Evolutionary conservation across 208 protist species (phyloP), one percentile per base, ranked within the genome.

Genomic region (Balamuthia mandrillaris): DNA sequence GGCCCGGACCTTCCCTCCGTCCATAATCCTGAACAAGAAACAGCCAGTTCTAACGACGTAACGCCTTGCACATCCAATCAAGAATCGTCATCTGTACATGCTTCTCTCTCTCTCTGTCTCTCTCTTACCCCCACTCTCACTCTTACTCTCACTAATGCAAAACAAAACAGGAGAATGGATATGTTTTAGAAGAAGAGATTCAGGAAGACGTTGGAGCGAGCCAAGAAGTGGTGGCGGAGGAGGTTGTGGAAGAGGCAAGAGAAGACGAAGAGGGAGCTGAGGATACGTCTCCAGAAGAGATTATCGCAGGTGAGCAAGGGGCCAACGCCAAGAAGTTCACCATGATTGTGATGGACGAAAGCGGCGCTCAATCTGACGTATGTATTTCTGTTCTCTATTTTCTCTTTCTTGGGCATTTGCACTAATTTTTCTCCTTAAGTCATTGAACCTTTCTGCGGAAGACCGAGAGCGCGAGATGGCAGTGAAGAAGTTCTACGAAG

Each of bases 401-500:
- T 1, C 7, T 33, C n/a, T 61, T 63, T 14, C 14, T 33, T 35
- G 2, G 24, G 21, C 54, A 21, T 10, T 61, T 12, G 9, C 54
- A 61, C 54, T 3, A 5, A 29, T 10, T 6, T 29, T 29, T 6
- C 10, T 6, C 33, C 18, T 63, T 18, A 35, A 75, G 66, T 75
- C 66, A 7, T 29, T 75, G 24, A 75, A 75, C 41, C 42, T 75
- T 1, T 75, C 66, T 0, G 66, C 47, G 18, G 66, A 75, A 29
- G 66, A 75, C 41, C 14, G 66, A 51, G 66, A 75, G 18, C 66
- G 66, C 31, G 66, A 75, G 41, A 37, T 54, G 24, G 66, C 66
- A 6, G 42, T 75, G 14, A 75, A 75, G 66, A 45, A 75, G 66
- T 75, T 75, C 42, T 75, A 75, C 66, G 66, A 75, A 44, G 52